Evolutionary conservation across 495 filamentous ascomycete species (phyloP).

Genomic region (Aspergillus sclerotioniger): DNA sequence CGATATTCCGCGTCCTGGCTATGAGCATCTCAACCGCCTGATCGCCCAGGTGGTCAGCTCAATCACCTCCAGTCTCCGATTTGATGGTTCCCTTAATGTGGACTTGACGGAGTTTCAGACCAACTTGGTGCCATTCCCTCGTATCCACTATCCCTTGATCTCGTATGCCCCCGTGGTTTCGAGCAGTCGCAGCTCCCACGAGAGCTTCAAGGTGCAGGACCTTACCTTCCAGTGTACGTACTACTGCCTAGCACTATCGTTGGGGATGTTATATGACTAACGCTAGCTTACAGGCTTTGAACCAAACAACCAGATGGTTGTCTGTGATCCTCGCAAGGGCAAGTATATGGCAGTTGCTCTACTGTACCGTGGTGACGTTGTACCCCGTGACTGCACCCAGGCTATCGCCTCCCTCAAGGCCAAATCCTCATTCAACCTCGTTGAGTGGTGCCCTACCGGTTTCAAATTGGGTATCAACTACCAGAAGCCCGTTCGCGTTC

Average conservation of each 20-base stretch:
- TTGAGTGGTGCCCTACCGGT: conserved; percentile 95
- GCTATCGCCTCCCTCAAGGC: conserved; percentile 82
- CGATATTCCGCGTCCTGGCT: conserved; percentile 82
- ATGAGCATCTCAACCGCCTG: conserved; percentile 84
- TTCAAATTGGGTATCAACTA: conserved; percentile 97
- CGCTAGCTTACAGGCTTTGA: conserved; percentile 61
- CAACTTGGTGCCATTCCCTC: conserved; percentile 86
- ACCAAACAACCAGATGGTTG: conserved; percentile 95
- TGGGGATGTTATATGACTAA: conserved; percentile 31
- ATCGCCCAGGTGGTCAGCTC: conserved; percentile 92
- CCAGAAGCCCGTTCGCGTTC: conserved; percentile 80
- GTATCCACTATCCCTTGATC: conserved; percentile 90
- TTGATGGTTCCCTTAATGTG: conserved; percentile 88
- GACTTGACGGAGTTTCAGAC: conserved; percentile 95
- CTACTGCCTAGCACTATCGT: background rate
- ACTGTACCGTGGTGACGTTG: conserved; percentile 86
- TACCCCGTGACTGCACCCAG: conserved; percentile 77
- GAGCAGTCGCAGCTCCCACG: conserved; percentile 76
- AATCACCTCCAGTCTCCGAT: conserved; percentile 85
- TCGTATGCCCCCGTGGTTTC: conserved; percentile 85
- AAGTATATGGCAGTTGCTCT: conserved; percentile 95
- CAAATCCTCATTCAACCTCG: conserved; percentile 84
- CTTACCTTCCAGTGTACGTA: conserved; percentile 79
- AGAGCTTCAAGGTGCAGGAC: conserved; percentile 88
- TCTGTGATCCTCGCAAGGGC: conserved; percentile 86